Evolutionary conservation across 257 asterid genomes (phyloP).

Genomic region (Nicotiana otophora): DNA sequence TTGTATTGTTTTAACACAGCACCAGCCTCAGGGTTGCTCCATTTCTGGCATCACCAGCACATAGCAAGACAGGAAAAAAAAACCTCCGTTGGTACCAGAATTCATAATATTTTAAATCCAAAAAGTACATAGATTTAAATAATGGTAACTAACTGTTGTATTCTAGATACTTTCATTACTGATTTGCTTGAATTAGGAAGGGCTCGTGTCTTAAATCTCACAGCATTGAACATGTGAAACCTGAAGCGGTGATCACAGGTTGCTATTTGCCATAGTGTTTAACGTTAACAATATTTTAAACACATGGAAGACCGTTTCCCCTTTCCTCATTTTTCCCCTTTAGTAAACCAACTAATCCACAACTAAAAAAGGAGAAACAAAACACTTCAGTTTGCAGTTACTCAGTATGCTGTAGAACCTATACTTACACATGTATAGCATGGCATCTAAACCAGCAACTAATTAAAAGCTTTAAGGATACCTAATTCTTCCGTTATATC

Average conservation of each 20-base stretch:
- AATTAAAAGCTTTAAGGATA: neutral
- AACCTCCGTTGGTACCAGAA: neutral
- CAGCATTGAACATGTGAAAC: neutral
- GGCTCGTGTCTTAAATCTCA: neutral
- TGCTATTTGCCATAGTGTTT: neutral
- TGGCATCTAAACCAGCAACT: neutral
- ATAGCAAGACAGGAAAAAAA: conserved; percentile 6
- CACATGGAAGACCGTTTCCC: neutral
- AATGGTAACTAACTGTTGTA: neutral
- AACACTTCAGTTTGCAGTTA: neutral
- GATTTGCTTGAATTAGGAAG: neutral
- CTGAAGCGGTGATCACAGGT: neutral
- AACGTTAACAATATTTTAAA: neutral
- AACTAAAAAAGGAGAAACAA: neutral
- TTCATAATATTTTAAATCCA: neutral
- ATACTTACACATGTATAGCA: neutral
- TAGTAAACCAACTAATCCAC: neutral
- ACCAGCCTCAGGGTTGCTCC: conserved; percentile 77
- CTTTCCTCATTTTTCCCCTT: neutral
- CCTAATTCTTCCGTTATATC: neutral
- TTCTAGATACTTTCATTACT: neutral
- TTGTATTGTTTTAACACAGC: conserved; percentile 52
- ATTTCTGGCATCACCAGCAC: conserved; percentile 45
- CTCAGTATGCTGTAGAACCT: neutral
- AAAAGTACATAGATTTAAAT: neutral